Conservation (phyloP, 2,329 filamentous ascomycete genomes). For the Venturia nashicola region DNA sequence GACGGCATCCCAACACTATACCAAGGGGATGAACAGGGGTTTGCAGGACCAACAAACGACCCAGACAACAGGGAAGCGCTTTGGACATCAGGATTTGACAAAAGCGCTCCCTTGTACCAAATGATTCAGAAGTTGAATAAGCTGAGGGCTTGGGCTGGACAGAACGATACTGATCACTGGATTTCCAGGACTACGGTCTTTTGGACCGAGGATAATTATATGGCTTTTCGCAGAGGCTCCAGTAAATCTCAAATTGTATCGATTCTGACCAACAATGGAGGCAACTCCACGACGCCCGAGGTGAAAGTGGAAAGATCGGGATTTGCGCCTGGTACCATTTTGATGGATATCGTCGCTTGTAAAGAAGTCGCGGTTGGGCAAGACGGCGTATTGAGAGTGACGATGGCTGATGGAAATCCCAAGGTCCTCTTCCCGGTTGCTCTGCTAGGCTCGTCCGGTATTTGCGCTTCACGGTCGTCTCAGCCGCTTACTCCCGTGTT, state of each 20-base stretch:
- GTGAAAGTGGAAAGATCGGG: slow-evolving; percentile 5
- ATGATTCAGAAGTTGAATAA: slow-evolving; percentile 27
- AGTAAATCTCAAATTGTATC: slow-evolving; percentile 31
- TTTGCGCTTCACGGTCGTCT: neutral
- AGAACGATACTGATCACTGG: slow-evolving; percentile 26
- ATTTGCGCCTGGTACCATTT: slow-evolving; percentile 15
- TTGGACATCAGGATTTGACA: slow-evolving; percentile 29
- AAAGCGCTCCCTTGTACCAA: slow-evolving; percentile 26
- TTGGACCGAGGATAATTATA: slow-evolving; percentile 30
- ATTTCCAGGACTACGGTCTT: slow-evolving; percentile 30
- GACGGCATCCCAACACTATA: slow-evolving; percentile 33
- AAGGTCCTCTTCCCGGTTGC: slow-evolving; percentile 18
- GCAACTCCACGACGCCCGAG: slow-evolving; percentile 18
- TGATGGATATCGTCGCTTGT: slow-evolving; percentile 21
- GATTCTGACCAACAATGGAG: slow-evolving; percentile 26
- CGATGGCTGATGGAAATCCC: slow-evolving; percentile 21
- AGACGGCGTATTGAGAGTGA: slow-evolving; percentile 16
- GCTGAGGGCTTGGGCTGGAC: slow-evolving; percentile 31
- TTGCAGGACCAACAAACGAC: slow-evolving; percentile 19
- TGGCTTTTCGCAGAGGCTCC: slow-evolving; percentile 34
- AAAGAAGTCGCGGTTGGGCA: slow-evolving; percentile 17
- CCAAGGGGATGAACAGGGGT: slow-evolving; percentile 31
- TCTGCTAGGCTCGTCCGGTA: neutral
- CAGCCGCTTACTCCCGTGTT: neutral
- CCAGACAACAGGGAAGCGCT: slow-evolving; percentile 27